phyloP scores from a whole-genome alignment of 768 basidiomycete genomes.

The Tubosaeta sp. region DNA sequence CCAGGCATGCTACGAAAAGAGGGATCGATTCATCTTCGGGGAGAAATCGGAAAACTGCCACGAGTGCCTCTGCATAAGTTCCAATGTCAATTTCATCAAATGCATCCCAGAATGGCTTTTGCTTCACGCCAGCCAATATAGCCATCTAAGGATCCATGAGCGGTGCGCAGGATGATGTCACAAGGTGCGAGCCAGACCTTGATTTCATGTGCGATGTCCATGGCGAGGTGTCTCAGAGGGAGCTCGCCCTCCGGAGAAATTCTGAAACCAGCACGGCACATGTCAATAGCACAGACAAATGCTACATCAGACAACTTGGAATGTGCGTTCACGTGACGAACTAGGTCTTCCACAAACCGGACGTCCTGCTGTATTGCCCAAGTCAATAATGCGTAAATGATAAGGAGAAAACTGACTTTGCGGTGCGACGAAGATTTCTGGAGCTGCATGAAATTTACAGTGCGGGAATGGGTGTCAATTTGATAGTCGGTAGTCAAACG shows the following conservation, averaged over 20 bases:
- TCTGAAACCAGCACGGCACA: slow-evolving; percentile 65
- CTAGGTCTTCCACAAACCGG: slow-evolving; percentile 58
- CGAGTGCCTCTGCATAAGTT: slow-evolving; percentile 70
- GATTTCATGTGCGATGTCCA: slow-evolving; percentile 76
- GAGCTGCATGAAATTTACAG: slow-evolving; percentile 25
- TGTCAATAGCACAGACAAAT: slow-evolving; percentile 69
- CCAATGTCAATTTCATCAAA: slow-evolving; percentile 71
- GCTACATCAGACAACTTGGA: slow-evolving; percentile 65
- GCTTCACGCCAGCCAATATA: slow-evolving; percentile 28
- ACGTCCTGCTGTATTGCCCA: slow-evolving; percentile 33
- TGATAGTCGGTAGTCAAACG: slow-evolving; percentile 59
- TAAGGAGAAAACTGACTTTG: slow-evolving; percentile 17
- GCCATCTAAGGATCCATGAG: slow-evolving; percentile 18
- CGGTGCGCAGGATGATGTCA: slow-evolving; percentile 15
- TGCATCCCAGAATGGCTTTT: slow-evolving; percentile 69
- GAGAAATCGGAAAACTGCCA: slow-evolving; percentile 66
- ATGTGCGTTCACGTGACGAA: slow-evolving; percentile 50
- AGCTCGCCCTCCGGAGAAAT: slow-evolving; percentile 52
- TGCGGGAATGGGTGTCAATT: slow-evolving; percentile 31
- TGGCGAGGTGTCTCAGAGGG: slow-evolving; percentile 60
- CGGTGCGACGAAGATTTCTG: slow-evolving; percentile 30
- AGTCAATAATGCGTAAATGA: neutral
- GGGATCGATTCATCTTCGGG: slow-evolving; percentile 56
- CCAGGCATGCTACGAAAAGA: slow-evolving; percentile 61
- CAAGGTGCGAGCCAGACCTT: slow-evolving; percentile 43